Base-by-base conservation (phyloP, 441 rosid species). In the Aquilaria agallochum region DNA sequence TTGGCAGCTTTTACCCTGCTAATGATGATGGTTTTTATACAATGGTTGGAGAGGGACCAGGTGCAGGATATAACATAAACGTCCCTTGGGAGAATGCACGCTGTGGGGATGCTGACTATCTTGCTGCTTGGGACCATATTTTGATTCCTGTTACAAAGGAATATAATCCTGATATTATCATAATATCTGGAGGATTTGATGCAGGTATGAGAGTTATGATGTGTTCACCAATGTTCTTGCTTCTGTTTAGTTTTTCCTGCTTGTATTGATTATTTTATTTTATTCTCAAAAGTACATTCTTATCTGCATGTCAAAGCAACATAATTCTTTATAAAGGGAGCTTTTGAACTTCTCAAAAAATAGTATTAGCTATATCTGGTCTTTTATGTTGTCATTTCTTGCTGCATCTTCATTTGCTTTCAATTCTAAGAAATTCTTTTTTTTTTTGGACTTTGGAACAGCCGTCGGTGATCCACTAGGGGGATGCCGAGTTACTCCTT, bases 121-220 rank as follows among this genome's bases (percentile, higher is more conserved):
- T 92, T 69, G 97, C 92, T 7, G 96, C 77, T 44, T 95, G 98
- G 99, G 99, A 95, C 77, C 91, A 92, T 76, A 74, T 95, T 58
- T 80, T 95, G 77, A 64, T 95, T 66, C 98, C 97, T 59, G 93
- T 95, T 69, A 87, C 83, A 2, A 86, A 77, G 76, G 87, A 92
- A 65, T 95, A 87, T 53, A 74, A 76, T 67, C 99, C 99, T 0
- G 93, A 92, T 70, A 74, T 95, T 70, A 75, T 95, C 42, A 60
- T 95, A 34, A 55, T 95, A 50, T 95, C 97, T 66, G 99, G 97
- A 27, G 99, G 98, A 72, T 95, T 91, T 75, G 99, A 95, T 86
- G 97, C 99, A 88, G 99, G 99, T 91, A 65, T 70, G 70, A 57
- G 62, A 31, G 15, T 50, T 64, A 8, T 62, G 58, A 36, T 36